Base-by-base conservation (phyloP, 495 filamentous ascomycete species). In the Aspergillus ellipticus region DNA sequence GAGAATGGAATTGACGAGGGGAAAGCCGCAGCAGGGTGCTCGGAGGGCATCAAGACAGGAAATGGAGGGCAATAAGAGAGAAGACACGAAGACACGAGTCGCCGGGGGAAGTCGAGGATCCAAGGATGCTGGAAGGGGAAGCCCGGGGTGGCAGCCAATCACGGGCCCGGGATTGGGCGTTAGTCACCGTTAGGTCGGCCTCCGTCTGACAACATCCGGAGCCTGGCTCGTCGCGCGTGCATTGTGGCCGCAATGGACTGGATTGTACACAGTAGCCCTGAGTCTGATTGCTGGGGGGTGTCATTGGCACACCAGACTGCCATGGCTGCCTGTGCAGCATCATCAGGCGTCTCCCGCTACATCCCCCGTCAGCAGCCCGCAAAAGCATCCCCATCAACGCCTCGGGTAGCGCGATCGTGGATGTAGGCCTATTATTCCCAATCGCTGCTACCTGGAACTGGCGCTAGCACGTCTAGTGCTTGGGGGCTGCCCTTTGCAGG, bases 211-310 rank as follows among this genome's bases (percentile, higher is more conserved):
- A 39, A 15, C n/a, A 13, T 39, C n/a, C 11, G 35, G 35, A 4
- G 35, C n/a, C 35, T 13, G 9, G 2, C 1, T 8, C 31, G 31
- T n/a, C n/a, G 13, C 35, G n/a, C 10, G 4, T 39, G 9, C 35
- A 28, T 13, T 13, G n/a, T n/a, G 10, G 7, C 24, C 35, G n/a
- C n/a, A 8, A 39, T 15, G 35, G 45, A 16, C 45, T 48, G 22
- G 13, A 48, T 48, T 48, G 13, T 48, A 48, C 45, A 48, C 45
- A 5, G 45, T 48, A 48, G 45, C 22, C 19, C 22, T 29, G 45
- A 48, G 45, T 48, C 45, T 48, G 45, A 24, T 29, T 48, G 20
- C 43, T 11, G 10, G 10, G 17, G 20, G 9, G 16, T 15, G 15
- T 22, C 22, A 15, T 16, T 48, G 45, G 28, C 42, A 24, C 21